Evolutionary conservation across 257 asterid genomes (phyloP).

Genomic region (Marsdenia floribunda): DNA sequence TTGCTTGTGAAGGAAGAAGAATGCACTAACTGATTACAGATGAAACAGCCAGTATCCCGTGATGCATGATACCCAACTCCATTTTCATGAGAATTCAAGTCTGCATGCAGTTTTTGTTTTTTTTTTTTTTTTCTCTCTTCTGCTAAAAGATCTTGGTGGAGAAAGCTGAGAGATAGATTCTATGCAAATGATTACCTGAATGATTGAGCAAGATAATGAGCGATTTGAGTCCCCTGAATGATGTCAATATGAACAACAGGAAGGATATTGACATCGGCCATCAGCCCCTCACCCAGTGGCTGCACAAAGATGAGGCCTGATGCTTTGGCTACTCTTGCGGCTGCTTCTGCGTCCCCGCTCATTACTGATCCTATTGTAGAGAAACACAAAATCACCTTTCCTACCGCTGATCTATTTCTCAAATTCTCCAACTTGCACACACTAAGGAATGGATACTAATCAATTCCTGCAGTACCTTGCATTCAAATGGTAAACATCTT

Average conservation of each 20-base stretch:
- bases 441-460: conserved; percentile 18
- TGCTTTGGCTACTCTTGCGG: conserved; percentile 32
- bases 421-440: conserved; percentile 21
- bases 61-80: not conserved
- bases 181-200: conserved; percentile 13
- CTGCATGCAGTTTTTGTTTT: not conserved
- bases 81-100: not conserved
- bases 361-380: conserved; percentile 25
- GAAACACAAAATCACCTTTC: conserved; percentile 42
- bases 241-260: conserved; percentile 42
- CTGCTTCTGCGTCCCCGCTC: conserved; percentile 36
- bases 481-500: not conserved
- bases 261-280: conserved; percentile 40
- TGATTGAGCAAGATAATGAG: conserved; percentile 18
- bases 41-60: no score
- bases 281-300: conserved; percentile 33
- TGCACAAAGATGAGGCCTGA: conserved; percentile 44
- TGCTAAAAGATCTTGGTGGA: not conserved
- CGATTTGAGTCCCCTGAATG: conserved; percentile 40
- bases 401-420: conserved; percentile 26
- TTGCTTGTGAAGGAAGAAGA: not conserved
- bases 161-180: not conserved
- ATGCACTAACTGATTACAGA: not conserved
- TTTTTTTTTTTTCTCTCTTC: not conserved
- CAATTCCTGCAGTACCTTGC: not conserved